A percentile compares a stretch with the other conserved stretches of the same genome.
These are phyloP conservation scores for Mycosphaerella sp. DNA, from an alignment of 2,329 filamentous ascomycete genomes.

Conservation along the genomic window DNA sequence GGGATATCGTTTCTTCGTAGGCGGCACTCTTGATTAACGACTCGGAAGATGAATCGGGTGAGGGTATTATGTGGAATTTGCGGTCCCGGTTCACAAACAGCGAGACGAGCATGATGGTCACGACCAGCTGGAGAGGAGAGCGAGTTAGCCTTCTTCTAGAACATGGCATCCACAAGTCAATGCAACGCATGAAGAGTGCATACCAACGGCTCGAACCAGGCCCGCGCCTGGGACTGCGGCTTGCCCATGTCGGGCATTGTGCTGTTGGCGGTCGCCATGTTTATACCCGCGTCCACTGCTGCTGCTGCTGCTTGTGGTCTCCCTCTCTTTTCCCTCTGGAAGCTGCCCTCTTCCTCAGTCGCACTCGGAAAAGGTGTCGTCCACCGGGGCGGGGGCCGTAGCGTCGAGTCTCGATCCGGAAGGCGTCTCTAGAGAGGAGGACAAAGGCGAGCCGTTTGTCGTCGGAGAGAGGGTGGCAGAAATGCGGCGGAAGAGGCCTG, in stretches of 20 bases:
- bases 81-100: conserved; percentile 38
- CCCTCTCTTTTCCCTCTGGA: not conserved
- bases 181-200: conserved; percentile 6
- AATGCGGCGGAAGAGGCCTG: not conserved
- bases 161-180: not conserved
- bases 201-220: conserved; percentile 27
- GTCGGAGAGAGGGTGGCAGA: not conserved
- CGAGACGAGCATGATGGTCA: conserved; percentile 39
- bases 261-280: conserved; percentile 3
- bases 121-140: conserved; percentile 33
- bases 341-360: not conserved
- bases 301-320: not conserved
- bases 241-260: conserved; percentile 21
- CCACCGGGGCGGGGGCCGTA: not conserved
- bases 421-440: not conserved
- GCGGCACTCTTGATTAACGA: conserved; percentile 19
- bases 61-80: conserved; percentile 31
- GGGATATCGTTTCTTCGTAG: conserved; percentile 15
- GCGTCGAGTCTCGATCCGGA: not conserved
- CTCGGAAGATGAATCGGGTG: conserved; percentile 15
- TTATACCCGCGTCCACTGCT: not conserved
- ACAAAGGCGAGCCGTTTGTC: not conserved
- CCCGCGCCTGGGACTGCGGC: conserved; percentile 24
- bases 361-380: not conserved
- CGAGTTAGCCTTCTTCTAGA: conserved; percentile 7